Evolutionary conservation across 2,329 filamentous ascomycete genomes (phyloP), one percentile per base, ranked within the genome.

Genomic region (Xylaria sp.): DNA sequence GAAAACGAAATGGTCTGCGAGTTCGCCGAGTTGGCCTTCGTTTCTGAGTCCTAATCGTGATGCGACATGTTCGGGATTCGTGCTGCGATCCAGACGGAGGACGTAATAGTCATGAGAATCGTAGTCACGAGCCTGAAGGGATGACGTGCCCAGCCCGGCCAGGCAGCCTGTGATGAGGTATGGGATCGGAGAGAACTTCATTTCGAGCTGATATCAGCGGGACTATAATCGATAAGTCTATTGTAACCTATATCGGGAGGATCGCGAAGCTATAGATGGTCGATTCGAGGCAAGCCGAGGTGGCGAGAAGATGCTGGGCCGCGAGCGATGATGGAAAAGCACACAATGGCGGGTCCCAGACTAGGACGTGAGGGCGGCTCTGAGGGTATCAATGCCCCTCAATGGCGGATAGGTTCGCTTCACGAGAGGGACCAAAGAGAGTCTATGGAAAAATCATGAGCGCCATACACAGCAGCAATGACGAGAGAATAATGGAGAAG

Each of bases 31-130:
- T 52, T 84, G 84, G 44, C 93, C 93, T 69, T 97, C 90, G 74
- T 96, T 87, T 50, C 83, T 80, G 52, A 96, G 79, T 18, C 90
- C 91, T 7, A 99, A 78, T 19, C 85, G 81, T 51, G 79, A 76
- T 34, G 92, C 92, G 64, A 97, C 80, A 47, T 88, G 80, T 23
- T 82, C 76, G 13, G 92, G 91, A 11, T 85, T 80, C 5, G 83
- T 79, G 44, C 82, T 79, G 10, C 83, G 77, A 60, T 88, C 84
- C 69, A 99, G 83, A 66, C 97, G 90, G 52, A 99, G 80, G 65
- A 95, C 92, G 73, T 97, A 97, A 77, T 96, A 97, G 75, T 99
- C 93, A 75, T 92, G 85, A 46, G 83, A 80, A 54, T 89, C 83
- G 79, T 95, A 90, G 71, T 94, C 83, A 67, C 90, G 88, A 63